Base-by-base conservation (phyloP, 805 yeast species). In the Torulaspora maleeae region DNA sequence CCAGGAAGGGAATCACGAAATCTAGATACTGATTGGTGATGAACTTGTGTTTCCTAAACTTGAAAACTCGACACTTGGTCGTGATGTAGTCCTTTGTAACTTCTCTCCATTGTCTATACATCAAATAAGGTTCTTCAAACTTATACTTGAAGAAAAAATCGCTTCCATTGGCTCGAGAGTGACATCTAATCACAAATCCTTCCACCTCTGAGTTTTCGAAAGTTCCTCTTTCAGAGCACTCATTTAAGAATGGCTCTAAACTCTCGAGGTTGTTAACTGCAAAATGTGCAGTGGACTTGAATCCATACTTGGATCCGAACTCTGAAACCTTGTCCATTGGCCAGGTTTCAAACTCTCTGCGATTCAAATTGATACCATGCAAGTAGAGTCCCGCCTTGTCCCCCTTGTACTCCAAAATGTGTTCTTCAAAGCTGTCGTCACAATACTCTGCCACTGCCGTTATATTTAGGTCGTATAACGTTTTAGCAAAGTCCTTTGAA, bases 371-470 rank as follows among this genome's bases (percentile, higher is more conserved):
- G 36, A 93, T 64, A 0, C 99, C 99, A 61, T 91, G 98, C 13
- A 93, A 63, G 54, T 93, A 93, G 5, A 93, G 68, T 0, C 99
- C 99, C 0, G 95, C 79, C 8, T 67, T 68, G 0, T 82, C 80
- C 1, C 70, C 71, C 2, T 73, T 61, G 59, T 93, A 93, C 46
- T 82, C 83, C 39, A 93, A 70, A 6, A 93, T 86, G 61, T 93
- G 99, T 63, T 93, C 98, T 61, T 93, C 99, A 63, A 93, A 93
- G 0, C 64, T 66, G 58, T 93, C 99, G 61, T 93, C 96, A 64
- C 99, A 93, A 28, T 78, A 75, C 65, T 93, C 99, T 0, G 90
- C 89, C 1, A 89, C 95, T 0, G 95, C 96, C 1, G 99, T 93
- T 27, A 79, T 58, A 44, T 80, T 76, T 50, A 71, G 53, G 1